A percentile compares a stretch with the other conserved stretches of the same genome.
Evolutionary conservation across 352 stramenopile genomes (phyloP).

Genomic region (Globisporangium megalacanthum): DNA sequence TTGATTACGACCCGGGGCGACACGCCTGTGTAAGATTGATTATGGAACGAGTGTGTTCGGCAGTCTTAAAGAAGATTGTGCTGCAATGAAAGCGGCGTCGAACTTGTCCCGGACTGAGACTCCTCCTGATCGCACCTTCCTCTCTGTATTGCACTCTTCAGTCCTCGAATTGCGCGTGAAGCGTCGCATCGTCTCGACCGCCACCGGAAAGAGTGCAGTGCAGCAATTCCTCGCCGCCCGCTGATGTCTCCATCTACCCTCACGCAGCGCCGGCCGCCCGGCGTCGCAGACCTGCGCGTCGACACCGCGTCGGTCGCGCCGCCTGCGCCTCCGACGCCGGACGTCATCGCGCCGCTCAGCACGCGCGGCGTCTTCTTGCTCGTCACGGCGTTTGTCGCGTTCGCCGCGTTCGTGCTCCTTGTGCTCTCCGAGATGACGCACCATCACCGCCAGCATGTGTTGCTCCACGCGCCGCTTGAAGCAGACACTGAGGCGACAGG

Average conservation of each 20-base stretch:
- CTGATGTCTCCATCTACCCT: not conserved
- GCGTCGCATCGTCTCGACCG: too few relatives aligned
- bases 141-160: too few relatives aligned
- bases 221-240: too few relatives aligned
- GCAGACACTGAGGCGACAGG: not conserved
- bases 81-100: too few relatives aligned
- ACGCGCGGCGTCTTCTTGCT: constrained; percentile 51
- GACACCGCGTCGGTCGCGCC: not conserved
- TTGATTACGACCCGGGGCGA: too few relatives aligned
- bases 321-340: not conserved
- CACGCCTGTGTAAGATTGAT: too few relatives aligned
- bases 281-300: constrained; percentile 5
- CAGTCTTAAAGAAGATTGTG: too few relatives aligned
- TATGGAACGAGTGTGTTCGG: too few relatives aligned
- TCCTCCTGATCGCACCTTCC: too few relatives aligned
- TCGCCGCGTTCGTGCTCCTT: constrained; percentile 62
- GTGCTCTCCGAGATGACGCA: constrained; percentile 46
- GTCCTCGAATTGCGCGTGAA: too few relatives aligned
- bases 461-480: not conserved
- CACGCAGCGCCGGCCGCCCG: constrained; percentile 4
- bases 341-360: constrained; percentile 25
- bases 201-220: too few relatives aligned
- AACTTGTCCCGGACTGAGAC: too few relatives aligned
- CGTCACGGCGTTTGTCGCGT: constrained; percentile 42
- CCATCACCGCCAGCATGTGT: constrained; percentile 22